phyloP scores from a whole-genome alignment of 768 basidiomycete genomes.

The Inosperma sp. region DNA sequence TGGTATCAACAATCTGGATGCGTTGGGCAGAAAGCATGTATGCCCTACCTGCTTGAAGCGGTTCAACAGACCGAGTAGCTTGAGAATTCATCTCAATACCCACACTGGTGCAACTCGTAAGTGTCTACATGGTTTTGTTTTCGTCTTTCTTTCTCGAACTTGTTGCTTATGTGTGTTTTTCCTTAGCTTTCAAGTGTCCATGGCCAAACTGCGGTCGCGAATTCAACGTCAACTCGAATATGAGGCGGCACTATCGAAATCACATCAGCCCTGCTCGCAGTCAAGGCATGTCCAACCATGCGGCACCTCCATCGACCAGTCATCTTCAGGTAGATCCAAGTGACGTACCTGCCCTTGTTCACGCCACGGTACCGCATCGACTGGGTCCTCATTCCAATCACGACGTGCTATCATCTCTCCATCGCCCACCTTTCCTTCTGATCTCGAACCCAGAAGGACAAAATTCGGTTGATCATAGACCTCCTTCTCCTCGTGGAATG shows the following conservation, averaged over 20 bases:
- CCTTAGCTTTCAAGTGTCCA: conserved; percentile 66
- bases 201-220: conserved; percentile 69
- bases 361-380: background rate
- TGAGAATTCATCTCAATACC: conserved; percentile 61
- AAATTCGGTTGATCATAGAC: background rate
- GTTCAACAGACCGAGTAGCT: conserved; percentile 66
- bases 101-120: conserved; percentile 67
- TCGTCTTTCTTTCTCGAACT: background rate
- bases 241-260: conserved; percentile 75
- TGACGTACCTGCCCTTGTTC: background rate
- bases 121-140: conserved; percentile 22
- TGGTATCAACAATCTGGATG: conserved; percentile 12
- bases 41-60: conserved; percentile 55
- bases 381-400: background rate
- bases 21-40: conserved; percentile 41
- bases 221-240: conserved; percentile 83
- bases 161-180: conserved; percentile 7
- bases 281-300: background rate
- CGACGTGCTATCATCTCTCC: background rate
- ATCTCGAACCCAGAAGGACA: background rate
- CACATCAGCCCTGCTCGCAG: conserved; percentile 35
- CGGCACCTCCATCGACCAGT: background rate
- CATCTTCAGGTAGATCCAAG: background rate
- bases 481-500: background rate
- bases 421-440: background rate